phyloP scores from a whole-genome alignment of 2,329 filamentous ascomycete genomes.

The Pseudogymnoascus sp. region DNA sequence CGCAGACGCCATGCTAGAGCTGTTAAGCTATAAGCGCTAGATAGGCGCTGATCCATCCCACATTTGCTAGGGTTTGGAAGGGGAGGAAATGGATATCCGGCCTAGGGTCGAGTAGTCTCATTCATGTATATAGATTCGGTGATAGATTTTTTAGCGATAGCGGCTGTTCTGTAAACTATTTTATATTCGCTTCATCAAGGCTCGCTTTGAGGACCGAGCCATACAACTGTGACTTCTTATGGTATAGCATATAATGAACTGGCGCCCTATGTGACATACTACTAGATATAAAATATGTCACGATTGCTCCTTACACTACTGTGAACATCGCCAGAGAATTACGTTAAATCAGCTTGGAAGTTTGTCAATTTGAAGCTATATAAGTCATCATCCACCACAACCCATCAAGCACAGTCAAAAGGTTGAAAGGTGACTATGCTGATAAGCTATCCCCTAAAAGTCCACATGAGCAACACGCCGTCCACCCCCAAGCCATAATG shows the following conservation, averaged over 20 bases:
- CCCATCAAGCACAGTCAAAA: neutral
- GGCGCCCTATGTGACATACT: neutral
- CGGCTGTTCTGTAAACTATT: neutral
- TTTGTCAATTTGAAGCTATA: neutral
- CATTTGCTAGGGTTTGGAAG: neutral
- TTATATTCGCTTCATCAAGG: neutral
- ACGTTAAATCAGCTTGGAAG: neutral
- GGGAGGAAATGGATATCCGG: neutral
- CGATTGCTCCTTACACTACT: neutral
- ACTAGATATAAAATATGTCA: neutral
- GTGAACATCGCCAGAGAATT: neutral
- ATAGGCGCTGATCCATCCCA: neutral
- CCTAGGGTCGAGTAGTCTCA: neutral
- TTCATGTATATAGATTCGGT: conserved; percentile 3
- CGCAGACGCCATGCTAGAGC: neutral
- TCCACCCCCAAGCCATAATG: neutral
- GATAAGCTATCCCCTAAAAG: neutral
- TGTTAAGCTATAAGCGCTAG: neutral
- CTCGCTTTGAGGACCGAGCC: neutral
- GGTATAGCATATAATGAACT: neutral
- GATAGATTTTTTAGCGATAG: neutral
- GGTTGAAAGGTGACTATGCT: neutral
- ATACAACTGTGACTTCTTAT: neutral
- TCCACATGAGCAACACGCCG: neutral
- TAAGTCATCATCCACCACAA: neutral